These are phyloP conservation scores for Dothiorella sarmentorum DNA, from an alignment of 2,329 filamentous ascomycete genomes.

Conservation along the genomic window DNA sequence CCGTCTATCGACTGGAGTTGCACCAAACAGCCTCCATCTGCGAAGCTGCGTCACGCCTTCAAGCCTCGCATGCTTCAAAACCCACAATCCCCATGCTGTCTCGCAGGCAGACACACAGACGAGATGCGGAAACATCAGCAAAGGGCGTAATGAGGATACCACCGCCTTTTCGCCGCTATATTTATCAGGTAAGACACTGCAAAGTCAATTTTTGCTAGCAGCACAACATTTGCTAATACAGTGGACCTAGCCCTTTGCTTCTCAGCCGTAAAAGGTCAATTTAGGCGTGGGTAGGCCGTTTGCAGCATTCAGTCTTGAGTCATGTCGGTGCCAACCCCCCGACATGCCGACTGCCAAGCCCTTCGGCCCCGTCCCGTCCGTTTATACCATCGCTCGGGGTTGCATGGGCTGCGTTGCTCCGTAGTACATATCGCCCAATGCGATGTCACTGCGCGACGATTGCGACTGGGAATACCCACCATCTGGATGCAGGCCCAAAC, in stretches of 20 bases:
- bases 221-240: not conserved
- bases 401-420: not conserved
- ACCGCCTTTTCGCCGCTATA: not conserved
- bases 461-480: not conserved
- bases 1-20: too few relatives aligned
- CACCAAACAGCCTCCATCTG: not conserved
- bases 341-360: not conserved
- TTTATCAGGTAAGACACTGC: not conserved
- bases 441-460: conserved; percentile 3
- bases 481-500: not conserved
- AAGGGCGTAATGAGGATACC: not conserved
- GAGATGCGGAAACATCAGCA: not conserved
- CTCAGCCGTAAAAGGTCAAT: not conserved
- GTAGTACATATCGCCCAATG: not conserved
- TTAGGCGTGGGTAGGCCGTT: not conserved
- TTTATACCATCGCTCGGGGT: conserved; percentile 4
- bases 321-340: not conserved
- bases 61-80: not conserved
- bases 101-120: too few relatives aligned
- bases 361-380: not conserved
- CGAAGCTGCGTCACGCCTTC: not conserved
- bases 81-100: too few relatives aligned
- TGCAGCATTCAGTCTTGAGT: not conserved
- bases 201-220: conserved; percentile 5
- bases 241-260: not conserved